Conservation (phyloP, 352 stramenopile species). For the Globisporangium alternatum region DNA sequence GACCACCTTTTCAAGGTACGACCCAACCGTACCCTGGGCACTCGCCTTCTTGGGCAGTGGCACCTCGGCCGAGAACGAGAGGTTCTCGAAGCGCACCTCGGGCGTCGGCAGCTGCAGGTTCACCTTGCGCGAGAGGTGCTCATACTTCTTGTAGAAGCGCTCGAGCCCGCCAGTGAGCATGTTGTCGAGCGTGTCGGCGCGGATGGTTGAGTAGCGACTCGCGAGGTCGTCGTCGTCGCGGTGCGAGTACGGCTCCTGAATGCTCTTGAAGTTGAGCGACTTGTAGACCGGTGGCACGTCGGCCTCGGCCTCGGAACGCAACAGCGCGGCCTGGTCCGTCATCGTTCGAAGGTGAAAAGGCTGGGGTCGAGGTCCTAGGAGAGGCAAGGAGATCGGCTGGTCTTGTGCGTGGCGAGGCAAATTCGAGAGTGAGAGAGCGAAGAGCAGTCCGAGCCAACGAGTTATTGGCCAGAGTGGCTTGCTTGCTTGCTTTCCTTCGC, state of each 20-base stretch:
- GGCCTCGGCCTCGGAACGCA: conserved; percentile 32
- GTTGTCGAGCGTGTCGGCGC: conserved; percentile 60
- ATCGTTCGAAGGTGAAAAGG: too few species aligned
- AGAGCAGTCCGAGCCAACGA: too few species aligned
- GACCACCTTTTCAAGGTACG: conserved; percentile 40
- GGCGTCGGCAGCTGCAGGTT: conserved; percentile 61
- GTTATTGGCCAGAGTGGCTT: too few species aligned
- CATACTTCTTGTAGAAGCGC: conserved; percentile 82
- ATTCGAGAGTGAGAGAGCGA: too few species aligned
- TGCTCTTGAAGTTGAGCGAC: conserved; percentile 68
- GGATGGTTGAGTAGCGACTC: conserved; percentile 55
- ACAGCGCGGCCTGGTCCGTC: conserved; percentile 27
- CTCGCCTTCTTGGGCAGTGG: conserved; percentile 31
- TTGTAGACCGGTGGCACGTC: conserved; percentile 61
- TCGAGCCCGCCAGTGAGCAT: conserved; percentile 73
- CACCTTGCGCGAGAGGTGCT: conserved; percentile 65
- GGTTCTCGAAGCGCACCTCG: conserved; percentile 76
- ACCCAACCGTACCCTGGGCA: conserved; percentile 50
- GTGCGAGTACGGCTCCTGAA: conserved; percentile 72
- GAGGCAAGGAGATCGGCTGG: background rate
- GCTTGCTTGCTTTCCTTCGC: too few species aligned
- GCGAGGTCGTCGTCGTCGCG: conserved; percentile 39
- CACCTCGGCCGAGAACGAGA: conserved; percentile 64
- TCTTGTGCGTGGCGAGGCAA: too few species aligned
- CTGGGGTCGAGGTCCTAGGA: too few species aligned